phyloP scores from a whole-genome alignment of 495 filamentous ascomycete species.

The Hyaloscypha finlandica region DNA sequence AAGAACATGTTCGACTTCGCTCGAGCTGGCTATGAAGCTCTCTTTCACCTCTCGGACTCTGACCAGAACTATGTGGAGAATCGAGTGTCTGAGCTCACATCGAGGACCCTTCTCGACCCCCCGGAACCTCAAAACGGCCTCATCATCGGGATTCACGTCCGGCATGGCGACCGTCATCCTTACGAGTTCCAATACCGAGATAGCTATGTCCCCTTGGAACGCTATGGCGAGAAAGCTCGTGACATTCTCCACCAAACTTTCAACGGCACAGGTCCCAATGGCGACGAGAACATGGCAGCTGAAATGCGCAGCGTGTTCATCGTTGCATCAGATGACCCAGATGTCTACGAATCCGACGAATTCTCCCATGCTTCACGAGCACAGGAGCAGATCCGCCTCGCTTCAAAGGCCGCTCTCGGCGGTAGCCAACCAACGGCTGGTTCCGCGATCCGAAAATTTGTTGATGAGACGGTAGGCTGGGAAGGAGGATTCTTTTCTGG shows the following conservation, averaged over 20 bases:
- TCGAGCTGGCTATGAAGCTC: slow-evolving; percentile 61
- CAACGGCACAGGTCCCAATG: slow-evolving; percentile 18
- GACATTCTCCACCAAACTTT: slow-evolving; percentile 24
- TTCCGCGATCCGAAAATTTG: slow-evolving; percentile 47
- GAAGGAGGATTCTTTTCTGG: slow-evolving; percentile 72
- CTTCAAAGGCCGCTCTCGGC: slow-evolving; percentile 46
- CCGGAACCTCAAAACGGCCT: slow-evolving; percentile 39
- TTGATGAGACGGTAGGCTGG: slow-evolving; percentile 70
- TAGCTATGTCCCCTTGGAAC: slow-evolving; percentile 67
- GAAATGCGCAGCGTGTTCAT: slow-evolving; percentile 40
- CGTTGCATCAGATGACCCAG: slow-evolving; percentile 72
- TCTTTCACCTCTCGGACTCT: slow-evolving; percentile 61
- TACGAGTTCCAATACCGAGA: slow-evolving; percentile 65
- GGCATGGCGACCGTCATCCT: slow-evolving; percentile 71
- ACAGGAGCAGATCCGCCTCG: slow-evolving; percentile 66
- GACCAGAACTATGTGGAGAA: slow-evolving; percentile 57
- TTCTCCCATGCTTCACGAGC: slow-evolving; percentile 52
- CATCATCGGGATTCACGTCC: slow-evolving; percentile 67
- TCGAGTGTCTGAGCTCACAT: slow-evolving; percentile 49
- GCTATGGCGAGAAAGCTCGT: slow-evolving; percentile 47
- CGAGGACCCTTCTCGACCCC: slow-evolving; percentile 40
- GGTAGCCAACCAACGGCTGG: slow-evolving; percentile 35
- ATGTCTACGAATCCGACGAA: slow-evolving; percentile 60
- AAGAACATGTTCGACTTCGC: slow-evolving; percentile 60
- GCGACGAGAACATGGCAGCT: slow-evolving; percentile 15